Conservation (phyloP, 192 early-diverging fungal species). For the Chytriomyces confervae region DNA sequence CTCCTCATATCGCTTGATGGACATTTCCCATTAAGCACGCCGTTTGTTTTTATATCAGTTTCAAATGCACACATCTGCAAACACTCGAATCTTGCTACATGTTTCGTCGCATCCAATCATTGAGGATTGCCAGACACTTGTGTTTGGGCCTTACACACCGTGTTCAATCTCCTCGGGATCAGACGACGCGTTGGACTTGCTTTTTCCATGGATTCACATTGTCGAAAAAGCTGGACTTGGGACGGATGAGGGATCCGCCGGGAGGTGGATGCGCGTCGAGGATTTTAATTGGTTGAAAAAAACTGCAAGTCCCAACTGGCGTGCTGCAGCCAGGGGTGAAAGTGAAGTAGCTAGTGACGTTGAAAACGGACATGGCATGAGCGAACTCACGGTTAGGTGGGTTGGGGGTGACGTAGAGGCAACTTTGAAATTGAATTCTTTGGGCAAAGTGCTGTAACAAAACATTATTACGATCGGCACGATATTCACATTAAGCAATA, state of each 20-base stretch:
- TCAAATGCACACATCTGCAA: slow-evolving; percentile 76
- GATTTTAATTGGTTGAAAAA: slow-evolving; percentile 92
- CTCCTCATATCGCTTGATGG: background rate
- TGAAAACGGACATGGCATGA: too few species aligned
- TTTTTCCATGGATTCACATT: slow-evolving; percentile 41
- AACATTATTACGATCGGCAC: too few species aligned
- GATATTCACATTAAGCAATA: too few species aligned
- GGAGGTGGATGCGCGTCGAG: slow-evolving; percentile 69
- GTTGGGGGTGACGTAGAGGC: too few species aligned
- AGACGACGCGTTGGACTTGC: background rate
- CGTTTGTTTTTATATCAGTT: slow-evolving; percentile 56
- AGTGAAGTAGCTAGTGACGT: too few species aligned
- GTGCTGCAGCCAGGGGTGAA: background rate
- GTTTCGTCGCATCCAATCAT: slow-evolving; percentile 85
- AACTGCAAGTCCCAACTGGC: slow-evolving; percentile 81
- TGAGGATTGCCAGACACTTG: slow-evolving; percentile 73
- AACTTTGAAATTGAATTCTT: too few species aligned
- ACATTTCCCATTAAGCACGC: slow-evolving; percentile 7
- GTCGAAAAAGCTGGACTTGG: slow-evolving; percentile 23
- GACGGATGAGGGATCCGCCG: slow-evolving; percentile 41
- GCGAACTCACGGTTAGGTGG: too few species aligned
- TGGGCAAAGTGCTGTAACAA: too few species aligned
- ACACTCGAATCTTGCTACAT: slow-evolving; percentile 70
- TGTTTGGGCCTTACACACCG: slow-evolving; percentile 69
- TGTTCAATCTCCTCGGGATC: background rate